Base-by-base conservation (phyloP, 352 stramenopile genomes). In the Pythium sukuiense region DNA sequence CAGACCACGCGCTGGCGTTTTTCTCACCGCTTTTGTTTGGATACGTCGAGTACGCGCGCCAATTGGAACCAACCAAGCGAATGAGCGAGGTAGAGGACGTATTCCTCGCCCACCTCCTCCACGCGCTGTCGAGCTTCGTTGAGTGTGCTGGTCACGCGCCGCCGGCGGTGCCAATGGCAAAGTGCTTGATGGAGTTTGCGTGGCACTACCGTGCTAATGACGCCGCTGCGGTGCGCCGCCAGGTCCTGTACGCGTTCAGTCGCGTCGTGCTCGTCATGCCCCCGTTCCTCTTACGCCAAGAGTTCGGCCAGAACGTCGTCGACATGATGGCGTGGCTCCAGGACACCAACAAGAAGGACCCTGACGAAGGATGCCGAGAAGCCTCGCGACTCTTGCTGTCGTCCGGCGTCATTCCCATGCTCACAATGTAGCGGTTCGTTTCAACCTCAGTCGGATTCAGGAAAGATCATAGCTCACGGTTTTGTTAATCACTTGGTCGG, bases 21-120 rank as follows among this genome's bases (percentile, higher is more conserved):
- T 93, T 93, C 64, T 89, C 80, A n/a, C 83, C 85, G 16, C 46
- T 93, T 45, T 55, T 93, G 4, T 89, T 90, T 52, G 83, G 85
- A 2, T 93, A 90, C 63, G 64, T 87, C 24, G 69, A 87, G 52
- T 93, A 86, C 57, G 60, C 77, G 30, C 77, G 69, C 6, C 62
- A 73, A 29, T 68, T 85, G 55, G 18, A 71, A 29, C 39, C 37
- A 6, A 30, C 50, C 3, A 70, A 73, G 46, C 37, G 68, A 4
- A 56, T 76, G 46, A 83, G 65, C 18, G 84, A 92, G 35, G 56
- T 93, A 3, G 85, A 93, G 48, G 73, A 83, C 52, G 74, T 85
- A 16, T 88, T 93, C 49, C 62, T 93, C 14, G 81, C 85, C 1
- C 81, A 92, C 59, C 62, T 93, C 48, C 72, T 93, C 20, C 79